Base-by-base conservation (phyloP, 106 monocot genomes). In the Posidonia australis region DNA sequence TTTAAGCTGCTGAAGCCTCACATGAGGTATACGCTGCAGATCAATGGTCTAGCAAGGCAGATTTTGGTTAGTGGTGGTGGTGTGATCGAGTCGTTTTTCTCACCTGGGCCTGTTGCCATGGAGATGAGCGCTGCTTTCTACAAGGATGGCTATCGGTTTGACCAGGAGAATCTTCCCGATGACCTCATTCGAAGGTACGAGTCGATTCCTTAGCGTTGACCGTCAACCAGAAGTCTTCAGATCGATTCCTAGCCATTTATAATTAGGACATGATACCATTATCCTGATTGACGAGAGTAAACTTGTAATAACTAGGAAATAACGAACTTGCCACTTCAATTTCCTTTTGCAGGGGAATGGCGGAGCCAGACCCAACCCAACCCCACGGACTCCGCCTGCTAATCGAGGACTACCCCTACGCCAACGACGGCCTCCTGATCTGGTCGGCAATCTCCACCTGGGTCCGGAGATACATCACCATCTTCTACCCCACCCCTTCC, bases 1-100 rank as follows among this genome's bases (percentile, higher is more conserved):
- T 89, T 72, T 75, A 89, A 81, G 65, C 77, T 93, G 24, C 54
- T 93, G 2, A 70, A 86, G 41, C 88, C 89, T 10, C 93, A 93
- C 80, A 83, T 83, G 83, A 64, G 89, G 44, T 93, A 93, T 77
- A 93, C 93, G 18, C 58, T 89, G 23, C 86, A 89, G 81, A 93
- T 93, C 77, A 89, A 93, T 56, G 89, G 85, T 5, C 53, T 93
- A 17, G 93, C 93, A 1, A 24, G 93, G 59, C 89, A 89, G 77
- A 89, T 74, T 66, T 72, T 93, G 25, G 74, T 93, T 68, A 93
- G 77, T 56, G 93, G 79, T 5, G 89, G 79, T 7, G 93, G 93
- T 3, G 86, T 93, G 36, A 89, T 93, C 45, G 89, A 89, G 77
- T 55, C 75, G 7, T 86, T 86, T 76, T 93, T 89, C 72, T 81